phyloP scores from a whole-genome alignment of 2,329 filamentous ascomycete species.

The Hyphodiscus sp. region DNA sequence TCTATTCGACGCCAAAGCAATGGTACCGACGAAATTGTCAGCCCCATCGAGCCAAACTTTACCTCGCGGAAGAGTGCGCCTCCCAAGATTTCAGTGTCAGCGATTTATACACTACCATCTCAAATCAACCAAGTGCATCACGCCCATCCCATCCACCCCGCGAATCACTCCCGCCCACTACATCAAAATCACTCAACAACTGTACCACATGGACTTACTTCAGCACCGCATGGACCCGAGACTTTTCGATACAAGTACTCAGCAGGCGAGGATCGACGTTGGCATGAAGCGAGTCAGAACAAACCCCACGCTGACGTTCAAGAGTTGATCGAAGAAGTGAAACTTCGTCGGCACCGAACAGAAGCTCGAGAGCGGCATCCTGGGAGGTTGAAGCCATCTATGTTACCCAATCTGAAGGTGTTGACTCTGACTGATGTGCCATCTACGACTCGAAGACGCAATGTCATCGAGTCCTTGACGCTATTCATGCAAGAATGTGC shows the following conservation, averaged over 20 bases:
- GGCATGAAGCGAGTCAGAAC: conserved; percentile 1
- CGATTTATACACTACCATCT: neutral
- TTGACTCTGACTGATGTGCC: conserved; percentile 15
- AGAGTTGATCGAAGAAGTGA: conserved; percentile 9
- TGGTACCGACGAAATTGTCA: neutral
- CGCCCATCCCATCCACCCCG: neutral
- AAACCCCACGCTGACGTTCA: neutral
- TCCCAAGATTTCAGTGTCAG: conserved; percentile 3
- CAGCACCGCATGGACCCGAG: conserved; percentile 6
- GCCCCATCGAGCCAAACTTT: neutral
- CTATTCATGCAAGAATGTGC: conserved; percentile 18
- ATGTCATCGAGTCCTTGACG: conserved; percentile 7
- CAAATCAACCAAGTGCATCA: neutral
- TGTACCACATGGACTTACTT: neutral
- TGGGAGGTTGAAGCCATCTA: conserved; percentile 13
- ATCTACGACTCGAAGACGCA: conserved; percentile 5
- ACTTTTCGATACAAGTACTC: conserved; percentile 8
- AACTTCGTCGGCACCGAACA: conserved; percentile 8
- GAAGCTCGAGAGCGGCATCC: conserved; percentile 14
- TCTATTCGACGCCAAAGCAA: neutral
- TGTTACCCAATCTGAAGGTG: conserved; percentile 16
- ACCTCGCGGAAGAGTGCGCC: neutral
- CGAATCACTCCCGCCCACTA: neutral
- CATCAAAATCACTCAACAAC: neutral
- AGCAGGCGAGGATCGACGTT: conserved; percentile 1